A percentile compares a stretch with the other conserved stretches of the same genome.
phyloP scores from a whole-genome alignment of 805 yeast genomes.

The Yarrowia porcina region DNA sequence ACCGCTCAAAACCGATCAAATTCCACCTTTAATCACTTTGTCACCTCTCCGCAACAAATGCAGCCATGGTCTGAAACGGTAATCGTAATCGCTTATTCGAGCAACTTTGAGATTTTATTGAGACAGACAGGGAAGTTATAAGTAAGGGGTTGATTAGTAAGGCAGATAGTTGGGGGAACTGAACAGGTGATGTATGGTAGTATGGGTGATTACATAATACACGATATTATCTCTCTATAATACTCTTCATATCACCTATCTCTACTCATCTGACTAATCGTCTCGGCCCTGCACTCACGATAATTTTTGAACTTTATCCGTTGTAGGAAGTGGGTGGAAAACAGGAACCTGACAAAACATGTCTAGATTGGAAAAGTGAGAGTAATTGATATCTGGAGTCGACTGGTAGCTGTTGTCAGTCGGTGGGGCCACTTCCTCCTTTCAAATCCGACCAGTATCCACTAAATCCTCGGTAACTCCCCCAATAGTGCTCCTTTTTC shows the following conservation, averaged over 20 bases:
- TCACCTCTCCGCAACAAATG: neutral
- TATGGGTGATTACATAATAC: neutral
- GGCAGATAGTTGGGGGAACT: too few species aligned
- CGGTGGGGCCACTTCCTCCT: too few species aligned
- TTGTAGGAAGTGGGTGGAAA: neutral
- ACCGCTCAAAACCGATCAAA: neutral
- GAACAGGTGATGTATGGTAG: too few species aligned
- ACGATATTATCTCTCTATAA: too few species aligned
- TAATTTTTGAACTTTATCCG: neutral
- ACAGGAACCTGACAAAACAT: too few species aligned
- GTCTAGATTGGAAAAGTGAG: too few species aligned
- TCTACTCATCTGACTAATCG: neutral
- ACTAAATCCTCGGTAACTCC: too few species aligned
- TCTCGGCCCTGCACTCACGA: neutral
- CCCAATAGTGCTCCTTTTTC: too few species aligned
- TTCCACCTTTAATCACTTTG: neutral
- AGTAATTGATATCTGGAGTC: too few species aligned
- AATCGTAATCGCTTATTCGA: conserved; percentile 10
- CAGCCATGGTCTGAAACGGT: conserved; percentile 8
- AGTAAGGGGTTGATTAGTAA: neutral
- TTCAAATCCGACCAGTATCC: too few species aligned
- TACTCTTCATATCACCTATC: too few species aligned
- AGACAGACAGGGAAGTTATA: neutral
- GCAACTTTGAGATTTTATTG: neutral
- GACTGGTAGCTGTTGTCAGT: too few species aligned